Conservation (phyloP, 2,329 filamentous ascomycete species). For the Fusarium tricinctum region DNA sequence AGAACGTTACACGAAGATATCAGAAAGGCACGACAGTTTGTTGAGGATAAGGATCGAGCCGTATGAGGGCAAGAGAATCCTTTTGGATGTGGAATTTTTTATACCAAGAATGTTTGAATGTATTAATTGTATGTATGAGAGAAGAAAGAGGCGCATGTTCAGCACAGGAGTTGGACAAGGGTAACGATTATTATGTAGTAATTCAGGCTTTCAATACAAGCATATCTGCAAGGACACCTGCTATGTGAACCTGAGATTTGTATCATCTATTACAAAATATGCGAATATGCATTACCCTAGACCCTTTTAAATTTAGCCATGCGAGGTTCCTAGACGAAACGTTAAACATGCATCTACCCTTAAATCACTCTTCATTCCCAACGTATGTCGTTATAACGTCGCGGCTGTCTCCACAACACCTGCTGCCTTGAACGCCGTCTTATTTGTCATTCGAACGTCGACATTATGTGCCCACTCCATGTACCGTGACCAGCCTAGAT, state of each 20-base stretch:
- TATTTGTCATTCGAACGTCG: constrained; percentile 76
- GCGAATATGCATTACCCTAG: constrained; percentile 38
- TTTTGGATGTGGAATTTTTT: constrained; percentile 11
- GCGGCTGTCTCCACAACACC: constrained; percentile 74
- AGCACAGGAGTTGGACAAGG: constrained; percentile 27
- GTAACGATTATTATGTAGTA: constrained; percentile 43
- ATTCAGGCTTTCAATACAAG: constrained; percentile 22
- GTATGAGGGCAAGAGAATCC: constrained; percentile 20
- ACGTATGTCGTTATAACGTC: constrained; percentile 58
- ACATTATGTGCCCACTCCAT: constrained; percentile 95
- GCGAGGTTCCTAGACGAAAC: constrained; percentile 14
- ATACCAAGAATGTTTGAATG: constrained; percentile 22
- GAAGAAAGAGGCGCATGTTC: constrained; percentile 8
- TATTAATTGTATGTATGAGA: constrained; percentile 26
- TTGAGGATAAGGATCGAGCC: constrained; percentile 18
- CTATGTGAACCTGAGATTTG: constrained; percentile 1
- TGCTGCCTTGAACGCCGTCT: constrained; percentile 72
- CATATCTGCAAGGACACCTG: background rate
- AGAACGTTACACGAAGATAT: constrained; percentile 1
- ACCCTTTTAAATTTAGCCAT: constrained; percentile 40
- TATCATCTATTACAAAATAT: constrained; percentile 37
- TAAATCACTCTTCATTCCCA: background rate
- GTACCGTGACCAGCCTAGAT: constrained; percentile 88
- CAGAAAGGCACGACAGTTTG: constrained; percentile 12
- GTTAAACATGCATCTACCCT: constrained; percentile 9